These are phyloP conservation scores for Pseudocercospora crystallina DNA, from an alignment of 2,329 filamentous ascomycete species.

Conservation along the genomic window DNA sequence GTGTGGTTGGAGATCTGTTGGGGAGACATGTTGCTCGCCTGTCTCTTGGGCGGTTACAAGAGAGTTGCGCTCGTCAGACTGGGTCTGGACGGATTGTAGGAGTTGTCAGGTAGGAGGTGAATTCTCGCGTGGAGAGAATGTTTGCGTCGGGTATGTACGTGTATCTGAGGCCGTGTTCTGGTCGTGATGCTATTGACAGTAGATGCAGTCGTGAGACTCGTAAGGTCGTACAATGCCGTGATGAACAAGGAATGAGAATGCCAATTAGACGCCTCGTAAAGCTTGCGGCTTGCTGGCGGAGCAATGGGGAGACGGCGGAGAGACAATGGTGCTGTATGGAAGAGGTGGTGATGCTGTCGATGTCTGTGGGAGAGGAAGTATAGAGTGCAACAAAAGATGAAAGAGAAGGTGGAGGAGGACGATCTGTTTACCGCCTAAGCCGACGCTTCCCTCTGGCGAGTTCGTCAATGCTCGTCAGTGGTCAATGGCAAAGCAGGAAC, in stretches of 20 bases:
- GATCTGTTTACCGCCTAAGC: too few relatives aligned
- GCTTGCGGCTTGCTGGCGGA: not conserved
- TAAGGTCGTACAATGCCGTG: conserved; percentile 14
- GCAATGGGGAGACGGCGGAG: not conserved
- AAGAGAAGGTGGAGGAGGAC: too few relatives aligned
- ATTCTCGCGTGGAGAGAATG: too few relatives aligned
- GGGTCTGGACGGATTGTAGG: conserved; percentile 1
- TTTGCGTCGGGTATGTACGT: conserved; percentile 2
- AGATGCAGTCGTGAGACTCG: conserved; percentile 10
- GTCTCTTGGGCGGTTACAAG: not conserved
- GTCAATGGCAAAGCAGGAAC: too few relatives aligned
- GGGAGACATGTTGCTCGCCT: conserved; percentile 35
- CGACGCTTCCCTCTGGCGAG: too few relatives aligned
- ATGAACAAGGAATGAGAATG: conserved; percentile 16
- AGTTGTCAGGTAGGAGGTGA: not conserved
- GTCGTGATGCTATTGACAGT: not conserved
- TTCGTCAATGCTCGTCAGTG: too few relatives aligned
- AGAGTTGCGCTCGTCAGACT: conserved; percentile 4
- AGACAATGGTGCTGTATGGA: conserved; percentile 2
- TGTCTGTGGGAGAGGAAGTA: conserved; percentile 1
- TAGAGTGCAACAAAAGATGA: not conserved
- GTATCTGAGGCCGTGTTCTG: conserved; percentile 2
- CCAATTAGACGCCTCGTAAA: conserved; percentile 16
- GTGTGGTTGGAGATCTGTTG: conserved; percentile 37
- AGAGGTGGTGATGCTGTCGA: conserved; percentile 1